Evolutionary conservation across 345 rosid species (phyloP), one percentile per base, ranked within the genome.

Genomic region (Salix koriyanagi): DNA sequence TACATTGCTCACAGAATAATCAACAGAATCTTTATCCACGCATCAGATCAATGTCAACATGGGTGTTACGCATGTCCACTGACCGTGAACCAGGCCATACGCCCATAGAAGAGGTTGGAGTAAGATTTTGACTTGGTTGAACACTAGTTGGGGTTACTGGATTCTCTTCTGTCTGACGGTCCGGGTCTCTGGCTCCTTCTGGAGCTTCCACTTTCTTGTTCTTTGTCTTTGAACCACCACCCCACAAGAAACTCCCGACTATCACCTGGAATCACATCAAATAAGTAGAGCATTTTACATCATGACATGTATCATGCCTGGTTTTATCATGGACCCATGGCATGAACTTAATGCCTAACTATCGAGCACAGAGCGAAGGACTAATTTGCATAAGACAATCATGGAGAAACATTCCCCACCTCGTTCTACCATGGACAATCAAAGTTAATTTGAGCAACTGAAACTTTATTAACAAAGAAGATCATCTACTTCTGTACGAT

Each of bases 211-310:
- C 86, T 81, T 91, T 89, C 86, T 90, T 92, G 88, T 61, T 88
- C 89, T 93, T 91, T 19, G 79, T 75, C 86, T 90, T 96, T 52
- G 96, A 83, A 77, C 89, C 90, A 77, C 89, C 90, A 76, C 90
- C 94, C 96, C 90, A 92, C 5, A 90, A 28, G 81, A 93, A 96
- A 88, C 97, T 96, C 75, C 99, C 99, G 64, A 90, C 88, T n/a
- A 93, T 92, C 64, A 93, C 97, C 99, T 96, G 83, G 74, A 50
- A 56, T 56, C 62, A 67, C 16, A 75, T 71, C 65, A 66, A 67
- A 75, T 67, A 19, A 30, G 28, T n/a, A 69, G 41, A 74, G 70
- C 68, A 30, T 46, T 8, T 11, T 12, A 56, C 36, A 70, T 42
- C 28, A 56, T 23, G 64, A 56, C 75, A 37, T 25, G 30, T 42